Evolutionary conservation across 495 filamentous ascomycete species (phyloP).

Genomic region (Trichoderma gamsii): DNA sequence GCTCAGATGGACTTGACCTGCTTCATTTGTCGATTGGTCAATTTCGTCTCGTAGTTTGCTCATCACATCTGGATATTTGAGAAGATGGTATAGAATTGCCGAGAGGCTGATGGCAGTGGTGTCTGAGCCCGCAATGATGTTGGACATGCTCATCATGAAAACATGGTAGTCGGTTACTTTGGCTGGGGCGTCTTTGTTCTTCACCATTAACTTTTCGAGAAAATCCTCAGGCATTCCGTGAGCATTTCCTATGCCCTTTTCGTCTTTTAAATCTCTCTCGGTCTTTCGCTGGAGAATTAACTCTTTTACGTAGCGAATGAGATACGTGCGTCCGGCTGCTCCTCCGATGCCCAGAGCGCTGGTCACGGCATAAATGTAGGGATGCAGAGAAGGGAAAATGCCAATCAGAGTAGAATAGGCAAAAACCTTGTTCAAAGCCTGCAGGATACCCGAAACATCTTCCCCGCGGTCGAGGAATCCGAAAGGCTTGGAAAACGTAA

Average conservation of each 20-base stretch:
- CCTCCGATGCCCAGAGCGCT: constrained; percentile 37
- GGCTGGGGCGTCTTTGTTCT: constrained; percentile 41
- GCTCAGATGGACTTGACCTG: constrained; percentile 25
- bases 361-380: constrained; percentile 32
- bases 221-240: constrained; percentile 18
- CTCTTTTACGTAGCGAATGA: constrained; percentile 39
- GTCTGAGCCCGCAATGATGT: constrained; percentile 51
- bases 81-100: constrained; percentile 45
- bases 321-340: constrained; percentile 36
- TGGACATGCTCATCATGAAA: constrained; percentile 43
- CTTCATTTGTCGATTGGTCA: constrained; percentile 14
- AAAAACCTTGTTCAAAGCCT: constrained; percentile 33
- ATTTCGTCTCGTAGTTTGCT: constrained; percentile 42
- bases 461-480: constrained; percentile 47
- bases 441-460: constrained; percentile 46
- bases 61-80: constrained; percentile 34
- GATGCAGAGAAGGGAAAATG: constrained; percentile 41
- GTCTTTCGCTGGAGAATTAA: constrained; percentile 27
- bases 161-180: constrained; percentile 46
- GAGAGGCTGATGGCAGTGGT: constrained; percentile 49
- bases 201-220: constrained; percentile 36
- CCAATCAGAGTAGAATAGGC: constrained; percentile 43
- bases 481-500: constrained; percentile 50
- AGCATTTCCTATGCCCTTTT: constrained; percentile 22
- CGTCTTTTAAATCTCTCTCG: constrained; percentile 19